These are phyloP conservation scores for Teratosphaeria destructans DNA, from an alignment of 2,329 filamentous ascomycete species.

Conservation along the genomic window DNA sequence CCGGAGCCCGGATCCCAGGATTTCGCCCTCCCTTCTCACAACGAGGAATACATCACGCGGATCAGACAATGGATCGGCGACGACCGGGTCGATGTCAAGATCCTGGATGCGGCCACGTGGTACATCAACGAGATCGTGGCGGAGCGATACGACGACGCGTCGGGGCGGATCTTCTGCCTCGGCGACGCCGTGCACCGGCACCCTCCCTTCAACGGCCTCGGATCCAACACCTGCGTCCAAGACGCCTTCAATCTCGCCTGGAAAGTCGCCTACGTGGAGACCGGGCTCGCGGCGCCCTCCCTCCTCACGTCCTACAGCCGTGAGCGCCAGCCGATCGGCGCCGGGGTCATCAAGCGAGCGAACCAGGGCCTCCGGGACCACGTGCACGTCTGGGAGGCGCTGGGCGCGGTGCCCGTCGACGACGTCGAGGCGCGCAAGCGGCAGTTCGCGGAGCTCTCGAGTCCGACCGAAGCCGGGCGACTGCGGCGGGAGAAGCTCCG, in stretches of 20 bases:
- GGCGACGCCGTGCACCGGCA: constrained; percentile 51
- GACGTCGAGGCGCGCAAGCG: constrained; percentile 19
- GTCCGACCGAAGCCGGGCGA: constrained; percentile 18
- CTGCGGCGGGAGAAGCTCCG: constrained; percentile 28
- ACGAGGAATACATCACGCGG: constrained; percentile 38
- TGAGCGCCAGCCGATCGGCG: constrained; percentile 33
- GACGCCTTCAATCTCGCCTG: constrained; percentile 31
- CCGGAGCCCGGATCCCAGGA: constrained; percentile 30
- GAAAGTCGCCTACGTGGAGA: constrained; percentile 27
- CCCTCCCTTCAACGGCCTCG: constrained; percentile 47
- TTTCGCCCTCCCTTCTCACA: constrained; percentile 29
- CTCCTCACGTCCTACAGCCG: constrained; percentile 22
- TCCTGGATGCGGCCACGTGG: constrained; percentile 49
- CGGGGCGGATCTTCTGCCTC: constrained; percentile 39
- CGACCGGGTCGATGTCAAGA: constrained; percentile 39
- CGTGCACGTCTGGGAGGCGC: constrained; percentile 20
- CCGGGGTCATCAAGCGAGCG: constrained; percentile 43
- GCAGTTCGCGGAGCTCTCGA: constrained; percentile 20
- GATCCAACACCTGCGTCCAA: constrained; percentile 44
- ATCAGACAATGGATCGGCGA: constrained; percentile 47
- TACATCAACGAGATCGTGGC: constrained; percentile 51
- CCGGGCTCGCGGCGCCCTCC: constrained; percentile 15
- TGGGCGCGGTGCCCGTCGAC: constrained; percentile 14
- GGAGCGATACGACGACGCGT: constrained; percentile 42
- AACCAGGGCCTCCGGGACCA: constrained; percentile 50